Conservation (phyloP, 257 asterid genomes). For the Nicotiana undulata region DNA sequence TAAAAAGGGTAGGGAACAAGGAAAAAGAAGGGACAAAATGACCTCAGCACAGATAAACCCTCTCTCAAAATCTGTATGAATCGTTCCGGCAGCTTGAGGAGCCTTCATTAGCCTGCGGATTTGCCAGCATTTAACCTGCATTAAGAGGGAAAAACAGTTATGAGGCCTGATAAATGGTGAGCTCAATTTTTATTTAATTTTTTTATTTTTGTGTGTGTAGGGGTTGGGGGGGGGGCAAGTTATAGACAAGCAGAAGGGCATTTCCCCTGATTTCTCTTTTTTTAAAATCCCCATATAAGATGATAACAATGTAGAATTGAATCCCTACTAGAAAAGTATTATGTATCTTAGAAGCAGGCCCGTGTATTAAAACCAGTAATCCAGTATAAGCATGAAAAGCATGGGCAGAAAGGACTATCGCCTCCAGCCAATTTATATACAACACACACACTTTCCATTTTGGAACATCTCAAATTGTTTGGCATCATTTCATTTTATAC, state of each 20-base stretch:
- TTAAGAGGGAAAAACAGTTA: neutral
- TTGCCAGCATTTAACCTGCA: constrained; percentile 99
- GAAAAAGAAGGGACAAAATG: constrained; percentile 1
- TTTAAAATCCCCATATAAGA: neutral
- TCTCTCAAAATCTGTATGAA: constrained; percentile 90
- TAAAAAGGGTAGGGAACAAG: neutral
- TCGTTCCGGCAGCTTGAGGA: constrained; percentile 99
- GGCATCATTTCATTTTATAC: neutral
- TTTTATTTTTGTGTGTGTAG: neutral
- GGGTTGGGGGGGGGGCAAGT: neutral
- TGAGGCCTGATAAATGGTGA: neutral
- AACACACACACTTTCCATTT: neutral
- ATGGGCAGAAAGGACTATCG: neutral
- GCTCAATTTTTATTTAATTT: neutral
- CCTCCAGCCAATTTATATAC: neutral
- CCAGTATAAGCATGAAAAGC: neutral
- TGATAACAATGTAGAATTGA: neutral
- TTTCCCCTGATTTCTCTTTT: neutral
- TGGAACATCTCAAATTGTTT: neutral
- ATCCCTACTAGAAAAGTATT: neutral
- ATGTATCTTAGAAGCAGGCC: neutral
- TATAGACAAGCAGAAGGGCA: neutral
- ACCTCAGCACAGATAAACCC: constrained; percentile 99
- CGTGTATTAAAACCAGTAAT: neutral
- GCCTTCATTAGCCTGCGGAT: constrained; percentile 81